Base-by-base conservation (phyloP, 257 asterid species). In the Osmanthus fragrans region DNA sequence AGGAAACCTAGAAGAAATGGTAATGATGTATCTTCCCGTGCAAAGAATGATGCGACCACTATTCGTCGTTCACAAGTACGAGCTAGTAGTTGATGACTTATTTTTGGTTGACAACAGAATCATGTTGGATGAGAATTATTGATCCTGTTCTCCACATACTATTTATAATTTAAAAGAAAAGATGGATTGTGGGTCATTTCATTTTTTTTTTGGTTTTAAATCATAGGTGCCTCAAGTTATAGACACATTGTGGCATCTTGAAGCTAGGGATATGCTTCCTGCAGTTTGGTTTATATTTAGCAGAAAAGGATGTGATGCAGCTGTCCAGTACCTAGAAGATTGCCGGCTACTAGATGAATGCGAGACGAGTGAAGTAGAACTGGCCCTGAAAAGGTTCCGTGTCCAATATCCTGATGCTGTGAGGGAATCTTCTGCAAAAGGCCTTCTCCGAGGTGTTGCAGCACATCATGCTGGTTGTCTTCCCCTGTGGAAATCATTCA, bases 401-500 rank as follows among this genome's bases (percentile, higher is more conserved):
- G 80, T 82, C 76, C 86, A 88, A 81, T 93, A 91, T 86, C 99
- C 98, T 73, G 98, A 95, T 80, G 99, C 98, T 67, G 92, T 91
- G 77, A 89, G 99, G 81, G 97, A 89, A 77, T 88, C 99, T 79
- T 88, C 97, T 21, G 97, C 86, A 70, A 93, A 92, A 84, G 96
- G 96, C 63, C 97, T 95, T 83, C 97, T 90, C 79, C 96, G 92
- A 81, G 99, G 99, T 67, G 92, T 90, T 77, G 99, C 99, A 73
- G 90, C 98, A 49, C 99, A 95, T 87, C 99, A 95, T 81, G 99
- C 99, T 68, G 99, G 99, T 33, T 95, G 99, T 85, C 97, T 95
- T 82, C 99, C 99, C 77, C 90, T 95, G 65, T 95, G 99, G 99
- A 95, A 95, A 84, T 90, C 97, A 21, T 95, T 95, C 82, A 86